phyloP scores from a whole-genome alignment of 176 grass and related monocot genomes.

The Pontederia paniculata region DNA sequence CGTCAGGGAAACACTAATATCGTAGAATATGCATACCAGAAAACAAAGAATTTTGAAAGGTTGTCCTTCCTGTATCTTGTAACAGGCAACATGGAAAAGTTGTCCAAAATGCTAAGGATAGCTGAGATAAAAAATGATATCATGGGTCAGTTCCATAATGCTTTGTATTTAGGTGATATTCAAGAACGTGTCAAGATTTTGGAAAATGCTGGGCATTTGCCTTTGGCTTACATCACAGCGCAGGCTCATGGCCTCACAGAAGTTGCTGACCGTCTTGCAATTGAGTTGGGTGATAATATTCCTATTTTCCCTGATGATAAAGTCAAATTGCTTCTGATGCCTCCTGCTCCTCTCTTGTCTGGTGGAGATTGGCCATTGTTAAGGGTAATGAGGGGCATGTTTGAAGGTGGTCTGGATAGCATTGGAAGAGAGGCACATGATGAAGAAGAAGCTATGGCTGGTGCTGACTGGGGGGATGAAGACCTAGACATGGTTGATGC shows the following conservation, averaged over 20 bases:
- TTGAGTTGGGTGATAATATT: constrained; percentile 82
- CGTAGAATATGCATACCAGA: constrained; percentile 85
- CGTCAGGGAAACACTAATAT: constrained; percentile 82
- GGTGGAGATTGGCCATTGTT: constrained; percentile 88
- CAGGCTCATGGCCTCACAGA: constrained; percentile 72
- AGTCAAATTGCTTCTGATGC: constrained; percentile 48
- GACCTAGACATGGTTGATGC: constrained; percentile 81
- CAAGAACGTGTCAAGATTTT: constrained; percentile 75
- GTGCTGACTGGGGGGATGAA: constrained; percentile 88
- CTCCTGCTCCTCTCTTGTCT: constrained; percentile 52
- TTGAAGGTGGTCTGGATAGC: constrained; percentile 67
- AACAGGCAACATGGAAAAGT: constrained; percentile 71
- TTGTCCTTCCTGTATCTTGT: constrained; percentile 87
- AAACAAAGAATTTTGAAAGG: constrained; percentile 90
- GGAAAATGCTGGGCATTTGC: constrained; percentile 79
- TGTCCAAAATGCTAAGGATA: constrained; percentile 76
- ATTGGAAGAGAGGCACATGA: constrained; percentile 52
- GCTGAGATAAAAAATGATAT: constrained; percentile 72
- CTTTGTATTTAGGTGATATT: constrained; percentile 81
- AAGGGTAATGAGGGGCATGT: constrained; percentile 82
- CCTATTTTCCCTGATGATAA: constrained; percentile 67
- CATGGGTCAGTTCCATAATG: constrained; percentile 90
- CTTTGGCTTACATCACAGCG: constrained; percentile 86
- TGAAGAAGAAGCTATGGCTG: constrained; percentile 74
- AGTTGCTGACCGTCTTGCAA: constrained; percentile 59